Evolutionary conservation across 768 basidiomycete species (phyloP), one percentile per base, ranked within the genome.

Genomic region (Paxillus ammoniavirescens): DNA sequence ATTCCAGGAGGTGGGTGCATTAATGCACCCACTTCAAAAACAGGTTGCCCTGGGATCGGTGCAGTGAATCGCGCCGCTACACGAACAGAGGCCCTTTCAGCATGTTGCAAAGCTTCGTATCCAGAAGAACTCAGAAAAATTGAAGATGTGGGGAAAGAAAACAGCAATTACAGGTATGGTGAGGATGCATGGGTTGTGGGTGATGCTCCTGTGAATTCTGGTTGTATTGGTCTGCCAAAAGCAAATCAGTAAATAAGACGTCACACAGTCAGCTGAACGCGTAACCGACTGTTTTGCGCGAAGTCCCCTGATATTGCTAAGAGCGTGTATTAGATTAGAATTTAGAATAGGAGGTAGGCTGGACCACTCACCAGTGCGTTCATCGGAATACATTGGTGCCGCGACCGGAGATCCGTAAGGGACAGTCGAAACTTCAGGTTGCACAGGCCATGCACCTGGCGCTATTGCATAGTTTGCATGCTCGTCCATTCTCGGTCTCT

Each of bases 21-120:
- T 26, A 67, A 59, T 37, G 71, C 57, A 54, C 70, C 66, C 41
- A 66, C 62, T 61, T 72, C 74, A 45, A 69, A 69, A 54, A 68
- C 51, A 42, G 68, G 60, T 58, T 70, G 57, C 37, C 59, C 61
- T 21, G 61, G 42, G 12, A 74, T 68, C 47, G 69, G 65, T 14
- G 65, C 62, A 28, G 73, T 70, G 43, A 69, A 78, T 42, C 83
- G 81, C 33, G 82, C 82, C 42, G 77, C 79, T 61, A 86, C 59
- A 59, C 83, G 83, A 66, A 84, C 66, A 63, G 83, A 82, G 51
- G 75, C 81, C 54, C 85, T 72, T 61, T 84, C 79, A 63, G 74
- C 61, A 46, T 58, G 52, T 72, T 85, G 84, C 71, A 75, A 84
- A 56, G 67, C 82, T 82, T 65, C 36, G 23, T 55, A 60, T 45